Evolutionary conservation across 495 filamentous ascomycete genomes (phyloP).

Genomic region (Neurospora sp.): DNA sequence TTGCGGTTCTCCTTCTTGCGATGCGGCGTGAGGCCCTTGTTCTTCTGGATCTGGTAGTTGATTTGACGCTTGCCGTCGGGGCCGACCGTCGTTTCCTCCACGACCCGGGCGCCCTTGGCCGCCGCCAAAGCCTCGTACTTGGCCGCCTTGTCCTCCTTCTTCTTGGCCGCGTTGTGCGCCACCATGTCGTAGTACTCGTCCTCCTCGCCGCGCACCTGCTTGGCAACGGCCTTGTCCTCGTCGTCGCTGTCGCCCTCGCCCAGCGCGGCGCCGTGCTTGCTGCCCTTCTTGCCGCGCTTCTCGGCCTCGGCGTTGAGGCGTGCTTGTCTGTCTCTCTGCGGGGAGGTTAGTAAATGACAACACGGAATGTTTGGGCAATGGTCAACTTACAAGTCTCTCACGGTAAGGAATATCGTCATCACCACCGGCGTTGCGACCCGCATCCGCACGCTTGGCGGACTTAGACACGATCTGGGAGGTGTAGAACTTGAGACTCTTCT

Average conservation of each 20-base stretch:
- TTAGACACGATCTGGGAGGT: slow-evolving; percentile 93
- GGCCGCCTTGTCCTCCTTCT: slow-evolving; percentile 60
- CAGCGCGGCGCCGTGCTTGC: slow-evolving; percentile 49
- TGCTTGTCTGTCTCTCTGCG: slow-evolving; percentile 61
- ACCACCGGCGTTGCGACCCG: slow-evolving; percentile 75
- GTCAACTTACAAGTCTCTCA: slow-evolving; percentile 52
- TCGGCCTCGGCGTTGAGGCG: slow-evolving; percentile 82
- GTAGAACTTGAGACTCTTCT: slow-evolving; percentile 89
- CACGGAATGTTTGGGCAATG: not conserved
- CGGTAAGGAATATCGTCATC: slow-evolving; percentile 86
- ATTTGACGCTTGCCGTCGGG: slow-evolving; percentile 82
- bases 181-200: slow-evolving; percentile 88
- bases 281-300: slow-evolving; percentile 60
- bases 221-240: slow-evolving; percentile 38
- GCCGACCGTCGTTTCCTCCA: slow-evolving; percentile 49
- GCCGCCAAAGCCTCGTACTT: slow-evolving; percentile 33
- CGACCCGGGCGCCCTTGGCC: slow-evolving; percentile 44
- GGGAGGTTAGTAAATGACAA: slow-evolving; percentile 1
- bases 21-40: slow-evolving; percentile 84
- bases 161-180: slow-evolving; percentile 55
- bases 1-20: slow-evolving; percentile 90
- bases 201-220: slow-evolving; percentile 42
- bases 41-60: slow-evolving; percentile 88
- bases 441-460: slow-evolving; percentile 71
- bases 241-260: slow-evolving; percentile 54